phyloP scores from a whole-genome alignment of 176 grass and related monocot species.

The Oryza brachyantha region DNA sequence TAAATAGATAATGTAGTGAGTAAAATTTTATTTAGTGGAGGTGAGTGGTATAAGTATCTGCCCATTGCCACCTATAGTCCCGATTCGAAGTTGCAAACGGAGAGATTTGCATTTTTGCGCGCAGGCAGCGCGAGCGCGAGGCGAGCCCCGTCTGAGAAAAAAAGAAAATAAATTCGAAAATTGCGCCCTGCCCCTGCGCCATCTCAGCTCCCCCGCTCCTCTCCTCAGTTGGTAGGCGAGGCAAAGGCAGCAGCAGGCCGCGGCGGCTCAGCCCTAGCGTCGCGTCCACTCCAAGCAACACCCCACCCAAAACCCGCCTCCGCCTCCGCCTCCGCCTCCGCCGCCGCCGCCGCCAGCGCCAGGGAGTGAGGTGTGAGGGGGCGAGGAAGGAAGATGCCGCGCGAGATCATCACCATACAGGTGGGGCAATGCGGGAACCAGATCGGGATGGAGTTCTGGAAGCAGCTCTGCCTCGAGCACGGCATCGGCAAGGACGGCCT shows the following conservation, averaged over 20 bases:
- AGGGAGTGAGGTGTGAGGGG: too few relatives aligned
- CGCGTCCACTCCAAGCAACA: slow-evolving; percentile 35
- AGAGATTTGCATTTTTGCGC: too few relatives aligned
- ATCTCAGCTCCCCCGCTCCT: neutral
- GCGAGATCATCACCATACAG: slow-evolving; percentile 99
- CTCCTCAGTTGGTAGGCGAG: slow-evolving; percentile 11
- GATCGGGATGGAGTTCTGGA: slow-evolving; percentile 99
- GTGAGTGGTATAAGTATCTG: too few relatives aligned
- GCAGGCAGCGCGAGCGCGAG: too few relatives aligned
- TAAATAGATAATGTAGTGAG: too few relatives aligned
- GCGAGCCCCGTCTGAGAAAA: too few relatives aligned
- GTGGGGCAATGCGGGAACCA: slow-evolving; percentile 99
- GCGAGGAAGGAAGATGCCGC: slow-evolving; percentile 57
- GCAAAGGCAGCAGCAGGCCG: too few relatives aligned
- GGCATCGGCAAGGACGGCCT: slow-evolving; percentile 98
- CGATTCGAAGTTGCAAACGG: too few relatives aligned
- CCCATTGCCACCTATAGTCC: too few relatives aligned
- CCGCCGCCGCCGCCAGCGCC: neutral
- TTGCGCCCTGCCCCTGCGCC: slow-evolving; percentile 12
- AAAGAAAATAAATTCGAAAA: slow-evolving; percentile 51
- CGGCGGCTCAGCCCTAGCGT: neutral
- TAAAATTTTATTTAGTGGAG: too few relatives aligned
- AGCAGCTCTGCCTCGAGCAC: slow-evolving; percentile 99
- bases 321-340: slow-evolving; percentile 37
- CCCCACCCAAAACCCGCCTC: too few relatives aligned